Evolutionary conservation across 306 rosid genomes (phyloP), one percentile per base, ranked within the genome.

Genomic region (Canavalia ensiformis): DNA sequence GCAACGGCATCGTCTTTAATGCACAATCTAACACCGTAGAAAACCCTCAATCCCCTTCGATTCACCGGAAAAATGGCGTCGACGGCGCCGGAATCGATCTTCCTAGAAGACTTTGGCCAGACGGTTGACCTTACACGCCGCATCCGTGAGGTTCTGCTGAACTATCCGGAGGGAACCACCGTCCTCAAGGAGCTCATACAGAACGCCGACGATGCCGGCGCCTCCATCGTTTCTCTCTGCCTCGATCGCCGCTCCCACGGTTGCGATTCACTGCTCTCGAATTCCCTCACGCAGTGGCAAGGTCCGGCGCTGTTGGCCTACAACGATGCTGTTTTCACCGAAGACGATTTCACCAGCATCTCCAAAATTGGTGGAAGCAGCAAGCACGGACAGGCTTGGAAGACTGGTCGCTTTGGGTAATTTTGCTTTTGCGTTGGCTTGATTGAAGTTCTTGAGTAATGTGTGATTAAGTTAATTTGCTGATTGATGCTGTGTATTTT

Each of bases 161-260:
- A 95, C 92, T 95, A 95, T 9, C 99, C 99, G 9, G 99, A 95
- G 88, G 99, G 99, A 49, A 95, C 94, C 56, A 95, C 99, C 12
- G 97, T 93, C 66, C 91, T 95, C 76, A 95, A 95, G 88, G 99
- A 95, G 89, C 89, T 95, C 65, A 83, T 95, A 29, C 97, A 95
- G 87, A 95, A 95, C 92, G 99, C 99, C 45, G 99, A 95, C 37
- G 99, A 95, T 67, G 99, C 99, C n/a, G 99, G 97, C 66, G 97
- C 99, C 55, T 93, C 97, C 82, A 79, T 80, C 68, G 93, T 95
- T 2, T 82, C 93, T 33, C 92, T 95, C 57, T 95, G 99, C 76
- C 92, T 95, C 30, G 99, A 95, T 85, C 92, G 90, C 39, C 86
- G 99, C 31, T 69, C 77, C 72, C 99, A 95, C 45, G 86, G 84